Evolutionary conservation across 768 basidiomycete species (phyloP), one percentile per base, ranked within the genome.

Genomic region (Mycena venus): DNA sequence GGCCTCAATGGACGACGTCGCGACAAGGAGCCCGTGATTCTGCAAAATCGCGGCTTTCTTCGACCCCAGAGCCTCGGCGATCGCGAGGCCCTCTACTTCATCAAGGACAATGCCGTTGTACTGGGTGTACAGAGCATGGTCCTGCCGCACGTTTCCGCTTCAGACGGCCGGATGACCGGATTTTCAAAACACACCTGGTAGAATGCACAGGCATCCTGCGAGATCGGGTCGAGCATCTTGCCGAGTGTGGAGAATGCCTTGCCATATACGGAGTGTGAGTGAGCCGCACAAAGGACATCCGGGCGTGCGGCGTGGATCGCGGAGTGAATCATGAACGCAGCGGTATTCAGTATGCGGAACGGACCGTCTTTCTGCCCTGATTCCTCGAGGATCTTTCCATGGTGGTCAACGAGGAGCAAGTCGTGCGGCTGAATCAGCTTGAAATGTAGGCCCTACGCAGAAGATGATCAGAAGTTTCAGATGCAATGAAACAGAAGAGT

Each of bases 171-270:
- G n/a, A n/a, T n/a, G n/a, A n/a, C n/a, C n/a, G n/a, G n/a, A n/a
- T n/a, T n/a, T n/a, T n/a, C n/a, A 47, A 15, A 34, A 31, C 44
- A 29, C 25, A 77, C 65, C 58, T 88, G 78, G 72, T 85, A 86
- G 76, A 89, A 87, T 4, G 83, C 82, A 68, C 86, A 88, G 12
- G 85, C 75, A 68, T 88, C 88, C 77, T 88, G 88, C 9, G 85
- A 85, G 49, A 86, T 82, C 76, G 86, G 84, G 36, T 88, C 86
- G 42, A 88, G 79, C 17, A 82, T 80, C 32, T 80, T 83, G 17
- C 88, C 88, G 29, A 89, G 83, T 11, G 86, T 80, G 10, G 87
- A 86, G 80, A 87, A 90, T 0, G 88, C 87, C 76, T 87, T 89
- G 42, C 89, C 90, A 78, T 86, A 81, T 9, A 85, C 80, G 12